Percentiles rank a stretch among this genome's conserved stretches.
These are phyloP conservation scores for Claviceps humidiphila DNA, from an alignment of 2,329 filamentous ascomycete species.

Conservation along the genomic window DNA sequence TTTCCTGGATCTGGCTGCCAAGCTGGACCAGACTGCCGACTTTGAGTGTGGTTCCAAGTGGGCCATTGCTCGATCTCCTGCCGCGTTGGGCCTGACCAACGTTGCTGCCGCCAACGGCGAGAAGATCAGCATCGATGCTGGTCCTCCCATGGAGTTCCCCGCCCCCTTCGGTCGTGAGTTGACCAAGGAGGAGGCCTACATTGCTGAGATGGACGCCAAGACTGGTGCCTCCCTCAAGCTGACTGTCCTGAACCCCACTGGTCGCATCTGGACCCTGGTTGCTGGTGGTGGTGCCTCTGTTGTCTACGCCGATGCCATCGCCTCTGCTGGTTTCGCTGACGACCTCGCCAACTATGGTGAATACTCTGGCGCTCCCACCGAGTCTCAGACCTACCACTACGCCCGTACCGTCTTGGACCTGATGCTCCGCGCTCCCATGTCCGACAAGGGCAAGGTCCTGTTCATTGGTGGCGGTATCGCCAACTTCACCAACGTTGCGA, in stretches of 20 bases:
- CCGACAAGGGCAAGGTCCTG: slow-evolving; percentile 88
- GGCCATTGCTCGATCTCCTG: slow-evolving; percentile 86
- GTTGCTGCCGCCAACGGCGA: slow-evolving; percentile 47
- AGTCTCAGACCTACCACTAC: slow-evolving; percentile 99
- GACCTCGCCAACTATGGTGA: slow-evolving; percentile 99
- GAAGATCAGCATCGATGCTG: slow-evolving; percentile 88
- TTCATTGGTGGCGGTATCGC: slow-evolving; percentile 99
- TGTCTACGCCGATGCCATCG: slow-evolving; percentile 97
- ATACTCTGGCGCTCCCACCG: slow-evolving; percentile 96
- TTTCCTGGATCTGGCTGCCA: slow-evolving; percentile 97
- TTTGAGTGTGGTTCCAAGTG: slow-evolving; percentile 99
- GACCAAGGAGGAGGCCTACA: slow-evolving; percentile 98
- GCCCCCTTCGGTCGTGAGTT: slow-evolving; percentile 97
- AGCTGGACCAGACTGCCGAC: slow-evolving; percentile 97
- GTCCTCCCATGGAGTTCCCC: slow-evolving; percentile 97
- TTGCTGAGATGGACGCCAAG: slow-evolving; percentile 97
- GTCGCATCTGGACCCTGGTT: slow-evolving; percentile 95
- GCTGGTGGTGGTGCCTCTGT: slow-evolving; percentile 99
- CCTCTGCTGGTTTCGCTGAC: slow-evolving; percentile 84
- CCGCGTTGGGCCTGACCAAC: slow-evolving; percentile 70
- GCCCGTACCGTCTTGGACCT: slow-evolving; percentile 92
- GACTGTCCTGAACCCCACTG: slow-evolving; percentile 81
- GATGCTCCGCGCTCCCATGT: slow-evolving; percentile 80
- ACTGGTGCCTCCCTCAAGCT: slow-evolving; percentile 98
- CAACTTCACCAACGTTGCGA: slow-evolving; percentile 99